phyloP scores from a whole-genome alignment of 345 rosid genomes.

The Dimocarpus longan region DNA sequence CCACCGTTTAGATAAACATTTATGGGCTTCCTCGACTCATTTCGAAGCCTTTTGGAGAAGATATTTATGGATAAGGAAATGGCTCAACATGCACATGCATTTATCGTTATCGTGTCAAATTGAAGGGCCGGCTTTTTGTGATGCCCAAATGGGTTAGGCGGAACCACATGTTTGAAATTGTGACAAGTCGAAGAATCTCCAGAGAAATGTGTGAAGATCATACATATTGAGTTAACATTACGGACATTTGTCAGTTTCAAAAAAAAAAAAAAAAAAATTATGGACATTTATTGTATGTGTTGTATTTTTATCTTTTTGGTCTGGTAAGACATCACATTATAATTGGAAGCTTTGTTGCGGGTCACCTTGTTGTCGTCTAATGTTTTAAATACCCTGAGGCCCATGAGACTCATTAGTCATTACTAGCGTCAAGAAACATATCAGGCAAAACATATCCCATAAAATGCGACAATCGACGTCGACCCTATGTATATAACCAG shows the following conservation, averaged over 20 bases:
- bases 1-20: not conserved
- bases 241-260: slow-evolving; percentile 2
- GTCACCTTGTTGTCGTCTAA: not conserved
- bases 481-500: no score
- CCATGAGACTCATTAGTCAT: not conserved
- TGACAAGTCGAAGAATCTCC: slow-evolving; percentile 1
- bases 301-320: not conserved
- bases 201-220: not conserved
- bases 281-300: no score
- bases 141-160: not conserved
- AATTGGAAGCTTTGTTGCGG: not conserved
- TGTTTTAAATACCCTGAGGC: not conserved
- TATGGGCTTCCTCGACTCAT: not conserved
- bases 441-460: not conserved
- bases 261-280: no score
- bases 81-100: not conserved
- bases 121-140: not conserved
- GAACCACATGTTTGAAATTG: not conserved
- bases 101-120: not conserved
- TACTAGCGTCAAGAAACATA: not conserved
- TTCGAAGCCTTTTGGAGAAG: not conserved
- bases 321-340: not conserved
- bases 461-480: not conserved
- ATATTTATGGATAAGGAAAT: not conserved
- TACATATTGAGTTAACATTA: not conserved